phyloP scores from a whole-genome alignment of 164 flowering plant genomes.

The Stephania yunnanensis region DNA sequence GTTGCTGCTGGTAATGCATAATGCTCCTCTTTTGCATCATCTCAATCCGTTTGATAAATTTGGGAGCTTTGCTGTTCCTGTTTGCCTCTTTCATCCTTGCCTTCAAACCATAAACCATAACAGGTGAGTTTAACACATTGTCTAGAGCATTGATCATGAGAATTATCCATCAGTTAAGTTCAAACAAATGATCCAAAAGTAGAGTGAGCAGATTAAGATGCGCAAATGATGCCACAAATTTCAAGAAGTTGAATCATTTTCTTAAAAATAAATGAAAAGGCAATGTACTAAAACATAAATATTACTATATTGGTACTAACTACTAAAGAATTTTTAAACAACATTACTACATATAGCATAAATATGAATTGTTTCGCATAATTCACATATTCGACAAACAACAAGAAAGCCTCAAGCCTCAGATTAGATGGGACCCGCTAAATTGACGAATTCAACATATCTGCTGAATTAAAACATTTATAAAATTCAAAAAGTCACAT shows the following conservation, averaged over 20 bases:
- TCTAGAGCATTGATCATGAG: not conserved
- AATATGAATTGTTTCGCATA: not conserved
- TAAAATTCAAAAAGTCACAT: not conserved
- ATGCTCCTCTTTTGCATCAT: constrained; percentile 83
- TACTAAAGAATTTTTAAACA: no score
- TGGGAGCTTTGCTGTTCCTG: constrained; percentile 55
- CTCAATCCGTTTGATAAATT: constrained; percentile 57
- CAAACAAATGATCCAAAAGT: no score
- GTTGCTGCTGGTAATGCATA: constrained; percentile 85
- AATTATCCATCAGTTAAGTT: no score
- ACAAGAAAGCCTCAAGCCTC: no score
- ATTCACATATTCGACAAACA: not conserved
- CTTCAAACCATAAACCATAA: constrained; percentile 29
- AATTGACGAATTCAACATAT: not conserved
- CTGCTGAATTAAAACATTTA: not conserved
- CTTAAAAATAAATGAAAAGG: not conserved
- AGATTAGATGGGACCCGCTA: no score
- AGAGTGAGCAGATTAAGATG: no score
- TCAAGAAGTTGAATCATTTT: not conserved
- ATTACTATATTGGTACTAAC: no score
- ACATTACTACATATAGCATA: no score
- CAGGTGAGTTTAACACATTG: not conserved
- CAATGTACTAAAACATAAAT: not conserved
- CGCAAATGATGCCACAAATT: not conserved
- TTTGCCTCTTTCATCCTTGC: constrained; percentile 75